Conservation (phyloP, 257 asterid species). For the Solanum appendiculatum region DNA sequence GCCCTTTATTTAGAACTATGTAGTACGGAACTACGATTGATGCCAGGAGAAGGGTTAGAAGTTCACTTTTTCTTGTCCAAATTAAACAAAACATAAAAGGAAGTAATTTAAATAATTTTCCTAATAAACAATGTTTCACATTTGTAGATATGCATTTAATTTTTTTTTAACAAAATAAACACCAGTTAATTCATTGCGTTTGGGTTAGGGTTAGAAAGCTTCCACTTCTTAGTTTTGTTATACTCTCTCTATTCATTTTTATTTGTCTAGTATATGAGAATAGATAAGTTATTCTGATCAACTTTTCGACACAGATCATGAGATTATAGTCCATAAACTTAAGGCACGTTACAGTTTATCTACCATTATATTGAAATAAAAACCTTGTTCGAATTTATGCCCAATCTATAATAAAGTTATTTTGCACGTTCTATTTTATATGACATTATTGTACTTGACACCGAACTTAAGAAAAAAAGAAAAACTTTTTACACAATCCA, state of each 20-base stretch:
- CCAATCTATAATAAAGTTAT: too few relatives aligned
- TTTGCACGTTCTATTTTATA: too few relatives aligned
- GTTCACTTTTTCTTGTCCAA: not conserved
- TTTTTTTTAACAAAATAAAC: not conserved
- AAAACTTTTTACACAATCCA: not conserved
- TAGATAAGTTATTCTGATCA: not conserved
- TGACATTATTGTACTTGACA: not conserved
- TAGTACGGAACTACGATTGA: too few relatives aligned
- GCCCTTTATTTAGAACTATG: too few relatives aligned
- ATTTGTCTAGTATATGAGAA: too few relatives aligned
- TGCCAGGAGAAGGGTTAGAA: not conserved
- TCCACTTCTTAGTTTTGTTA: not conserved
- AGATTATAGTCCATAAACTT: not conserved
- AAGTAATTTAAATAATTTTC: not conserved
- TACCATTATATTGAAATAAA: not conserved
- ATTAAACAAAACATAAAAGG: not conserved
- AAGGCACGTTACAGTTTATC: not conserved
- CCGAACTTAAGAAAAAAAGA: too few relatives aligned
- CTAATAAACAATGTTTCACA: not conserved
- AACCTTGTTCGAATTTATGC: too few relatives aligned
- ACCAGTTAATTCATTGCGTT: too few relatives aligned
- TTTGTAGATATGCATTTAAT: not conserved
- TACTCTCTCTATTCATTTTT: not conserved
- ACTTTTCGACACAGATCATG: not conserved
- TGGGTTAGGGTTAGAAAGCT: too few relatives aligned